These are phyloP conservation scores for Colletotrichum incanum DNA, from an alignment of 2,329 filamentous ascomycete genomes.

Conservation along the genomic window DNA sequence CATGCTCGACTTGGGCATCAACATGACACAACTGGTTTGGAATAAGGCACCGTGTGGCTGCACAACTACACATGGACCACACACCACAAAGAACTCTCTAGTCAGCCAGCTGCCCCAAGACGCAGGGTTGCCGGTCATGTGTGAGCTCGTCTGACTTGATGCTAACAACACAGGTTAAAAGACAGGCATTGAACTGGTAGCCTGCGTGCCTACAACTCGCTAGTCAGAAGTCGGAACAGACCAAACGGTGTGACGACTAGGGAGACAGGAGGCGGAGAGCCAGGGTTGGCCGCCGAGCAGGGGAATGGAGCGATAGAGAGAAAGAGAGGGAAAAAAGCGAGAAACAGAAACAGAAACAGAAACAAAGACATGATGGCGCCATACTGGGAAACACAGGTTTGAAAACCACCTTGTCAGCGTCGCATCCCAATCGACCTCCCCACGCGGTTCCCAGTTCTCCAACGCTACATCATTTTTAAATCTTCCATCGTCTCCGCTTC, in stretches of 20 bases:
- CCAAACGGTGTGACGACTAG: constrained; percentile 21
- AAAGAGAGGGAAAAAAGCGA: not conserved
- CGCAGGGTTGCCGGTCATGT: constrained; percentile 13
- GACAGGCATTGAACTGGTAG: not conserved
- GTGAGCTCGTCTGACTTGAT: not conserved
- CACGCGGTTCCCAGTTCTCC: constrained; percentile 22
- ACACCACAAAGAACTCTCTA: constrained; percentile 14
- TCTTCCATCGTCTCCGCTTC: not conserved
- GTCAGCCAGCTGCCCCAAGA: constrained; percentile 5
- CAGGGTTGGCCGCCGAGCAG: not conserved
- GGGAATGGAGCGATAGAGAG: not conserved
- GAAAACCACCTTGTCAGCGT: constrained; percentile 15
- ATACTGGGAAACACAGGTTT: constrained; percentile 18
- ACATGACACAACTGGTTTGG: constrained; percentile 29
- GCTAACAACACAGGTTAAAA: not conserved
- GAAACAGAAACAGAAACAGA: constrained; percentile 38
- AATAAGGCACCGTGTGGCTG: constrained; percentile 12
- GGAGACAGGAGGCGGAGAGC: not conserved
- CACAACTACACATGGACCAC: constrained; percentile 21
- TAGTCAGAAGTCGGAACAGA: constrained; percentile 5
- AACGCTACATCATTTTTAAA: not conserved
- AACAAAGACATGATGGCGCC: constrained; percentile 29
- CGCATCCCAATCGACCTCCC: constrained; percentile 28
- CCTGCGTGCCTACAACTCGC: constrained; percentile 9
- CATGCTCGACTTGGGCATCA: constrained; percentile 26